Evolutionary conservation across 164 flowering plant genomes (phyloP).

Genomic region (Nymphaea colorata): DNA sequence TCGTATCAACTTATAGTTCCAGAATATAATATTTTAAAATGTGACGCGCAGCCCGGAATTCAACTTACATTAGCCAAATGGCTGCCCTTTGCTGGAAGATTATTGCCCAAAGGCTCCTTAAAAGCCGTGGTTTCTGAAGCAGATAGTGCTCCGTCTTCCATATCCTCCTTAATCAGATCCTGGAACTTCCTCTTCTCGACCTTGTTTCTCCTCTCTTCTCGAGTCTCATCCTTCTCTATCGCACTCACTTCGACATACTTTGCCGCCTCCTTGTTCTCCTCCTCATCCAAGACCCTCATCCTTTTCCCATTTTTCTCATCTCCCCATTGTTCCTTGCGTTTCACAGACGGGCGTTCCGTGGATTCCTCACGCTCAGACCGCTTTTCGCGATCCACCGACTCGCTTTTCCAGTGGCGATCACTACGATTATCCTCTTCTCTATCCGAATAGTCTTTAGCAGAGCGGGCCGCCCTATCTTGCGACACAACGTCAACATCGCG

Average conservation of each 20-base stretch:
- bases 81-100: conserved; percentile 13
- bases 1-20: too few relatives aligned
- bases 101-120: conserved; percentile 1
- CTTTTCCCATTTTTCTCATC: conserved; percentile 30
- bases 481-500: neutral
- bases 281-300: conserved; percentile 26
- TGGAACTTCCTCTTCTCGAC: conserved; percentile 20
- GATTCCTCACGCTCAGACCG: neutral
- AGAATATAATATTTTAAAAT: too few relatives aligned
- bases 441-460: neutral
- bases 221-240: conserved; percentile 5
- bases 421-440: neutral
- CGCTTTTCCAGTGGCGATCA: too few relatives aligned
- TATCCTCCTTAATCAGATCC: conserved; percentile 21
- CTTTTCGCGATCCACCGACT: neutral
- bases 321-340: conserved; percentile 31
- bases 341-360: neutral
- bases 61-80: conserved; percentile 7
- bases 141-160: conserved; percentile 8
- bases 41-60: neutral
- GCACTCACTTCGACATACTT: conserved; percentile 18
- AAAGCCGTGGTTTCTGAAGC: conserved; percentile 12
- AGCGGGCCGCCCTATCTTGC: neutral
- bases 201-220: conserved; percentile 7
- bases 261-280: conserved; percentile 22